Conservation (phyloP, 2,329 filamentous ascomycete species). For the Cryphonectria radicalis region DNA sequence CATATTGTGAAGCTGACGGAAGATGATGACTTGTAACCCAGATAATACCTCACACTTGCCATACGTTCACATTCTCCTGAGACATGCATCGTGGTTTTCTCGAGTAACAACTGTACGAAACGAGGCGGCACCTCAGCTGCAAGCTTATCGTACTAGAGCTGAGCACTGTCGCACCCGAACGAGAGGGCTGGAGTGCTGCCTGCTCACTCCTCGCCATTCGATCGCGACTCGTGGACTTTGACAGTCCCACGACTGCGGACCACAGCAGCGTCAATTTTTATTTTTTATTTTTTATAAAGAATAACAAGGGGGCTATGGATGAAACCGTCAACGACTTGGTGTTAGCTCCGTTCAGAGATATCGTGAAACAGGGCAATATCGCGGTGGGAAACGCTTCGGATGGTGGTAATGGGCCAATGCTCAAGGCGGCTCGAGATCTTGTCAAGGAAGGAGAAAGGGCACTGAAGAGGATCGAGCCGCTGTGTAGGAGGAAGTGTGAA, state of each 20-base stretch:
- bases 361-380: constrained; percentile 32
- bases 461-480: constrained; percentile 53
- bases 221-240: neutral
- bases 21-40: neutral
- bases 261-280: neutral
- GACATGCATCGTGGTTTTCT: neutral
- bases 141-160: neutral
- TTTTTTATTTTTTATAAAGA: neutral
- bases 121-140: neutral
- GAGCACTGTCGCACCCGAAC: neutral
- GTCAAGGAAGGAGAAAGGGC: constrained; percentile 44
- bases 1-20: neutral
- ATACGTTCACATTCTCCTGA: neutral
- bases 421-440: constrained; percentile 49
- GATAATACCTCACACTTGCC: neutral
- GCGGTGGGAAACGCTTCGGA: constrained; percentile 41
- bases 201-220: neutral
- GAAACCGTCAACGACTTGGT: constrained; percentile 16
- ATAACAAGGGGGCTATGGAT: constrained; percentile 11
- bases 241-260: neutral
- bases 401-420: constrained; percentile 48
- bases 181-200: neutral
- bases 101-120: neutral
- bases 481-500: constrained; percentile 52
- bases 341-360: constrained; percentile 24